phyloP scores from a whole-genome alignment of 208 protist species.

The Acanthamoeba castellanii region DNA sequence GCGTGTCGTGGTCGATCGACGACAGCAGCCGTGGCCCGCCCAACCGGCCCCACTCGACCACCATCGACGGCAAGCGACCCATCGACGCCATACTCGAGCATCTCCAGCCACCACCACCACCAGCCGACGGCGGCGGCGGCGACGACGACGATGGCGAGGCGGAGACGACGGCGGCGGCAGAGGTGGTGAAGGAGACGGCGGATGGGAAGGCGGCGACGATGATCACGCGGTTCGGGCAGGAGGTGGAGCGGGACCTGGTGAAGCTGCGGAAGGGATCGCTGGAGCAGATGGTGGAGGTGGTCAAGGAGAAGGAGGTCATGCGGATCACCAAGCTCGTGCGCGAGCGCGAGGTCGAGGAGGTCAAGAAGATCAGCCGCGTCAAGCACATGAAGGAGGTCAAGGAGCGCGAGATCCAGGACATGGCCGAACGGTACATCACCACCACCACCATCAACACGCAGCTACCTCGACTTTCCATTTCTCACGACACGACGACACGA shows the following conservation, averaged over 20 bases:
- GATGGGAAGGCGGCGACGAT: neutral
- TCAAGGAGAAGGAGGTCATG: conserved; percentile 36
- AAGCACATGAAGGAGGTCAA: conserved; percentile 14
- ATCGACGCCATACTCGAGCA: neutral
- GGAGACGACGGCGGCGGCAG: too few species aligned
- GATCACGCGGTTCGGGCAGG: neutral
- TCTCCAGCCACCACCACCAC: neutral
- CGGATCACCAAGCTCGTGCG: neutral
- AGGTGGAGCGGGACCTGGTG: neutral
- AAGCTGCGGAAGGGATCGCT: neutral
- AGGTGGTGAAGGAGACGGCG: too few species aligned
- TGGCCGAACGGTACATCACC: conserved; percentile 7
- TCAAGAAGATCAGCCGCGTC: neutral
- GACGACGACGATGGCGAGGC: too few species aligned
- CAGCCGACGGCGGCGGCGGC: too few species aligned
- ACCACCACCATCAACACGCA: too few species aligned
- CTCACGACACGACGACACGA: neutral
- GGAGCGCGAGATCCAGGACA: conserved; percentile 26
- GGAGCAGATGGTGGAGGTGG: neutral
- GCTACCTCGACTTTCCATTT: neutral
- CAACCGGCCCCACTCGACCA: neutral
- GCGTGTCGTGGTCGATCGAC: too few species aligned
- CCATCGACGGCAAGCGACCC: neutral
- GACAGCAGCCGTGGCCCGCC: too few species aligned
- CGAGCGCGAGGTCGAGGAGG: conserved; percentile 32